Percentiles rank a stretch among this genome's conserved stretches.
phyloP scores from a whole-genome alignment of 208 protist species.

The Strigomonas galati region DNA sequence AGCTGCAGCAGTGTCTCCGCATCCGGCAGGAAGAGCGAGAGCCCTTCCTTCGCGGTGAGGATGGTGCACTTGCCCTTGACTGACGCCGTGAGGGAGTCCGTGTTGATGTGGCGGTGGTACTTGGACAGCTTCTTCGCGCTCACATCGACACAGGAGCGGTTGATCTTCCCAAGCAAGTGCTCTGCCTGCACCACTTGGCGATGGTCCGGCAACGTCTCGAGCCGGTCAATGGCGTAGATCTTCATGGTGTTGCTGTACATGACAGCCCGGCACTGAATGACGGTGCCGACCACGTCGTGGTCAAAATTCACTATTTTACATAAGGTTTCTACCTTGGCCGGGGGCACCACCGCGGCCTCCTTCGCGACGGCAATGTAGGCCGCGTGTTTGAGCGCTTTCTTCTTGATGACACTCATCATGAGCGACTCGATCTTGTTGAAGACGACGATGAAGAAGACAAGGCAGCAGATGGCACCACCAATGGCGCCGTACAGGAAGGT shows the following conservation, averaged over 20 bases:
- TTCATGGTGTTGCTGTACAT: conserved; percentile 61
- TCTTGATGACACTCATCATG: conserved; percentile 29
- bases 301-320: conserved; percentile 71
- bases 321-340: conserved; percentile 60
- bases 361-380: conserved; percentile 33
- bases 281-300: conserved; percentile 54
- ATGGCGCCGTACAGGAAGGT: conserved; percentile 53
- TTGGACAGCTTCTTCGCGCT: conserved; percentile 51
- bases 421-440: conserved; percentile 38
- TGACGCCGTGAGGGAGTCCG: conserved; percentile 41
- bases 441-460: conserved; percentile 44
- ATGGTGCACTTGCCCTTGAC: conserved; percentile 70
- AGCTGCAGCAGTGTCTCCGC: conserved; percentile 32
- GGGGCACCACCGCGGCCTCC: conserved; percentile 30
- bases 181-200: conserved; percentile 43
- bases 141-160: conserved; percentile 40
- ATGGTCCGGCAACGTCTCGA: conserved; percentile 34
- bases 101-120: conserved; percentile 76
- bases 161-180: conserved; percentile 71
- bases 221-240: conserved; percentile 59
- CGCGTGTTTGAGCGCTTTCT: conserved; percentile 45
- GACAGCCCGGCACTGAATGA: conserved; percentile 64
- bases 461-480: conserved; percentile 31
- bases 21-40: conserved; percentile 63
- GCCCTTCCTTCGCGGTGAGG: conserved; percentile 32